Evolutionary conservation across 306 rosid species (phyloP), one percentile per base, ranked within the genome.

Genomic region (Quillaja saponaria): DNA sequence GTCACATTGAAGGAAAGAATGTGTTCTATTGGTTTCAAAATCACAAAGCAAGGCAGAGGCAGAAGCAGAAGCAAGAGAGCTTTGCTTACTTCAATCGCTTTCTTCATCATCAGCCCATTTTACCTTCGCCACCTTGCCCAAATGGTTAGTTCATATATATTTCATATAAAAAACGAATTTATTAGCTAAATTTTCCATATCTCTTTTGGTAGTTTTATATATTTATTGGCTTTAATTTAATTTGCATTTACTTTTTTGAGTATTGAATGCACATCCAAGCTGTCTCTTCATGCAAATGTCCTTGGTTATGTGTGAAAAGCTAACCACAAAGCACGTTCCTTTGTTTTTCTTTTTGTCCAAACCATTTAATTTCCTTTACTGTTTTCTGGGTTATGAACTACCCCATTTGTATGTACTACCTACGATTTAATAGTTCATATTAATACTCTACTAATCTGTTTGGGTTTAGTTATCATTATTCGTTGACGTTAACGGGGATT

Each of bases 21-120:
- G 98, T 92, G 7, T 92, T 88, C 63, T 92, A 92, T 57, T 92
- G 98, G 98, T 92, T 92, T 76, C 98, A 92, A 69, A 88, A 92
- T 76, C 98, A 92, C 58, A 92, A 92, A 49, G 98, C 98, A 0
- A 74, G 98, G 53, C 90, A 84, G 25, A 70, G 96, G 63, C 96
- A 92, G 87, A 92, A 88, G 76, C 92, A 86, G 64, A 92, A 92
- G 78, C 98, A 88, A 48, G 88, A 88, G 9, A 73, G 51, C 40
- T 8, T 86, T 0, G 84, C 94, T 70, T 82, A 66, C 38, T 60
- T 76, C 77, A 86, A 79, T 60, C 81, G 68, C 68, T 78, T 71
- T 42, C 77, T 86, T 7, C 82, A 72, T 34, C 44, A 8, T 0
- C 82, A 49, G 0, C 72, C 85, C 3, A 16, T 72, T 13, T 79